Base-by-base conservation (phyloP, 352 stramenopile genomes). In the Globisporangium middletonii region DNA sequence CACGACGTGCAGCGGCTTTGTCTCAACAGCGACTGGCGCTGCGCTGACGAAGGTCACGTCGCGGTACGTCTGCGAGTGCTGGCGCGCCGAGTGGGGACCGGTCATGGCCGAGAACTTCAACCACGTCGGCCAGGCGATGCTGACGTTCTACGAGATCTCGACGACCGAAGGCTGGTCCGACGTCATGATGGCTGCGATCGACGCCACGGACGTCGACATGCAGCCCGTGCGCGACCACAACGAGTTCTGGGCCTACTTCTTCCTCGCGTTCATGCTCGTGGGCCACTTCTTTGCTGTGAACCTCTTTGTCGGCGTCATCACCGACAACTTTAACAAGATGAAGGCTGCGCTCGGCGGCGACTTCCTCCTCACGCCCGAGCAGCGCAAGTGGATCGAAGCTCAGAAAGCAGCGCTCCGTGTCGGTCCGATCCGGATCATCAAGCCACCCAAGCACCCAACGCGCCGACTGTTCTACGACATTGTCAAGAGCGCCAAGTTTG, bases 211-310 rank as follows among this genome's bases (percentile, higher is more conserved):
- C 7, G 85, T 96, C 44, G 89, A 95, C 55, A 97, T 96, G 82
- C 94, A 98, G 69, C 94, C 92, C 1, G 79, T 96, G 41, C 72
- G 77, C 9, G 83, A 97, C 69, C 76, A 89, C 63, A 91, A 90
- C 37, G 65, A 77, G 53, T 37, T 72, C 7, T 96, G 88, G 84
- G 69, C 80, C 1, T 75, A 82, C 4, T 97, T 97, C 60, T 97
- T 96, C 58, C 70, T 97, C 13, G 43, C 77, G 0, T 98, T 97
- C 69, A 95, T 98, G 38, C 75, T 98, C 56, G 66, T 98, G 23
- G 86, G 92, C 16, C 87, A 88, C 52, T 98, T 97, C 59, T 97
- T 98, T 53, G 85, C 97, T 4, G 86, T 98, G 28, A 97, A 98
- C 42, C 70, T 98, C 0, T 98, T 98, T 57, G 83, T 97, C 0